Base-by-base conservation (phyloP, 441 rosid genomes). In the Pelargonium citronellum region DNA sequence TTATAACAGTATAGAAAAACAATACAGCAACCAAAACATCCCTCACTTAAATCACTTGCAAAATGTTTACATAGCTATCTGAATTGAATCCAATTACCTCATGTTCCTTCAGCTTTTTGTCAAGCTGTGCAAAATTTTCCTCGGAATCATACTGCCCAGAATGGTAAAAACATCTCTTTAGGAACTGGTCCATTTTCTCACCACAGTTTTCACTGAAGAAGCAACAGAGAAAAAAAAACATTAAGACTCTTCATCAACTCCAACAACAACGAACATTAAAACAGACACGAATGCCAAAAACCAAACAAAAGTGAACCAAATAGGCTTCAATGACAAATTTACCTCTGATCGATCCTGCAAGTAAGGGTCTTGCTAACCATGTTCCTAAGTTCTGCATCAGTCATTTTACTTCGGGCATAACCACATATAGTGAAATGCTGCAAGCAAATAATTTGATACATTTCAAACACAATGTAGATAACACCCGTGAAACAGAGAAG, bases 261-360 rank as follows among this genome's bases (percentile, higher is more conserved):
- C 57, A 49, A 49, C 57, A 49, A 49, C 11, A n/a, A 49, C 0
- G 57, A 49, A 49, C 12, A 49, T 5, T 49, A 2, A 4, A 2
- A 27, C 30, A 27, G 30, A 27, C 30, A 27, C 30, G 30, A 27
- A 27, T 1, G 2, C 2, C 30, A 1, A 27, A 27, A 27, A 22
- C 24, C 24, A 27, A 27, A 27, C 30, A 27, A 27, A 27, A 1
- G 3, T 27, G 15, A 22, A 47, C 64, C 10, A 58, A 27, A 27
- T 7, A 57, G 51, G 43, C 65, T 62, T 66, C 62, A n/a, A 39
- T 19, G 39, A 22, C 30, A 55, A 12, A 62, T 76, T 84, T 75
- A 91, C 98, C 96, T 93, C 82, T 93, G 85, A 75, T 93, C 97
- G 70, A 93, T 88, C 80, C 96, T 84, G 84, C 98, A 93, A 8